Evolutionary conservation across 2,329 filamentous ascomycete genomes (phyloP).

Genomic region (Capronia epimyces): DNA sequence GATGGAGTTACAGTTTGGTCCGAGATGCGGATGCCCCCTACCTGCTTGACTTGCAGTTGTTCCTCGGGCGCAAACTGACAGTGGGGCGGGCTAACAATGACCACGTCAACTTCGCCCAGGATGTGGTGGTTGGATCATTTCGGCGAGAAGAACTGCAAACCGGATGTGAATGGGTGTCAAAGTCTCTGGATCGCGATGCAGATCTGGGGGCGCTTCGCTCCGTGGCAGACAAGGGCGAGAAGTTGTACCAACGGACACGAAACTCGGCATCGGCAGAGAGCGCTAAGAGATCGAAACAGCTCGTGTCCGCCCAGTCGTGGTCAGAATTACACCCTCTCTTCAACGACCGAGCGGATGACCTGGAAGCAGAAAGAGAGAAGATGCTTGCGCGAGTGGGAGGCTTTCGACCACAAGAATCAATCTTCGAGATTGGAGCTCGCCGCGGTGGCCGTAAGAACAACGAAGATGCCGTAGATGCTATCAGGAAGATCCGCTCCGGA

Average conservation of each 20-base stretch:
- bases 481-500: conserved; percentile 40
- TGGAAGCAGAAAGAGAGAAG: conserved; percentile 68
- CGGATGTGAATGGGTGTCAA: conserved; percentile 76
- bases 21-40: conserved; percentile 85
- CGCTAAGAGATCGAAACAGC: conserved; percentile 75
- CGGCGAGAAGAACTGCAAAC: conserved; percentile 67
- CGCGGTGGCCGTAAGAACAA: conserved; percentile 65
- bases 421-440: conserved; percentile 88
- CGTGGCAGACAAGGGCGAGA: conserved; percentile 84
- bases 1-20: conserved; percentile 93
- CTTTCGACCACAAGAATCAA: conserved; percentile 84
- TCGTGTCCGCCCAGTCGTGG: conserved; percentile 66
- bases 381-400: conserved; percentile 86
- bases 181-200: conserved; percentile 65
- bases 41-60: conserved; percentile 86
- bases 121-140: conserved; percentile 76
- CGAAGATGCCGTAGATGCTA: conserved; percentile 57
- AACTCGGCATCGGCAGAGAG: conserved; percentile 87
- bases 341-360: conserved; percentile 58
- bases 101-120: conserved; percentile 66
- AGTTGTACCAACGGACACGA: conserved; percentile 81
- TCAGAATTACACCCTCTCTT: conserved; percentile 76
- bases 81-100: conserved; percentile 61
- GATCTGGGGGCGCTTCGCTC: conserved; percentile 66
- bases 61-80: conserved; percentile 77